These are phyloP conservation scores for Pythium dissotocum DNA, from an alignment of 352 stramenopile species.

Conservation along the genomic window DNA sequence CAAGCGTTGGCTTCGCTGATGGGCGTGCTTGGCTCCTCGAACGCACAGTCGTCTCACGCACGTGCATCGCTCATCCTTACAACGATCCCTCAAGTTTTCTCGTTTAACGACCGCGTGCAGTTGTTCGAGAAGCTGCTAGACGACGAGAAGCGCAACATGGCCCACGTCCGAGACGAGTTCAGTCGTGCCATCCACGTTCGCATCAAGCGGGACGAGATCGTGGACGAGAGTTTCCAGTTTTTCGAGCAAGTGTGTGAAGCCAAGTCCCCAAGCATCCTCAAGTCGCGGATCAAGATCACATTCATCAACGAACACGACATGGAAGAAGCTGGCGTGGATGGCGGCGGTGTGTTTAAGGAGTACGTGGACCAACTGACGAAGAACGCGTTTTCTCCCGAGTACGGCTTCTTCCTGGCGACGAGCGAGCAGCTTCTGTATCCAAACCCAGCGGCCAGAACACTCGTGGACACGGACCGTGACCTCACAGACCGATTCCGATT, in stretches of 20 bases:
- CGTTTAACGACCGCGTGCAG: constrained; percentile 72
- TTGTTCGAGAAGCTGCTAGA: constrained; percentile 77
- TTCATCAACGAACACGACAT: constrained; percentile 93
- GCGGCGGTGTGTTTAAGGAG: constrained; percentile 98
- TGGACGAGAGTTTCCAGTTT: constrained; percentile 88
- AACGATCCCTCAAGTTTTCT: constrained; percentile 79
- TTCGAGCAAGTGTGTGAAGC: constrained; percentile 65
- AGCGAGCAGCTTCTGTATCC: constrained; percentile 92
- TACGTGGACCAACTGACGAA: constrained; percentile 92
- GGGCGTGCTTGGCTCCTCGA: constrained; percentile 27
- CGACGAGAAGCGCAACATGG: constrained; percentile 54
- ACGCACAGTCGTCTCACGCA: constrained; percentile 31
- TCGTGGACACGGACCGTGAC: constrained; percentile 76
- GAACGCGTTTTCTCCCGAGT: constrained; percentile 87
- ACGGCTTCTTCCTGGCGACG: constrained; percentile 84
- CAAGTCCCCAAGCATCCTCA: constrained; percentile 57
- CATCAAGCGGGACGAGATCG: constrained; percentile 83
- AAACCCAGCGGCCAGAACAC: constrained; percentile 84
- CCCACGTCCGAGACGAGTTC: constrained; percentile 62
- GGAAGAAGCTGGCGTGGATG: constrained; percentile 96
- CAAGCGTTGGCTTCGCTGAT: constrained; percentile 54
- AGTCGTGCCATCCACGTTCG: constrained; percentile 50
- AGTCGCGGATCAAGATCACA: constrained; percentile 90
- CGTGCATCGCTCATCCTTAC: constrained; percentile 60
- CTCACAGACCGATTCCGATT: constrained; percentile 94